Evolutionary conservation across 2,329 filamentous ascomycete genomes (phyloP).

Genomic region (Hypoxylon sp.): DNA sequence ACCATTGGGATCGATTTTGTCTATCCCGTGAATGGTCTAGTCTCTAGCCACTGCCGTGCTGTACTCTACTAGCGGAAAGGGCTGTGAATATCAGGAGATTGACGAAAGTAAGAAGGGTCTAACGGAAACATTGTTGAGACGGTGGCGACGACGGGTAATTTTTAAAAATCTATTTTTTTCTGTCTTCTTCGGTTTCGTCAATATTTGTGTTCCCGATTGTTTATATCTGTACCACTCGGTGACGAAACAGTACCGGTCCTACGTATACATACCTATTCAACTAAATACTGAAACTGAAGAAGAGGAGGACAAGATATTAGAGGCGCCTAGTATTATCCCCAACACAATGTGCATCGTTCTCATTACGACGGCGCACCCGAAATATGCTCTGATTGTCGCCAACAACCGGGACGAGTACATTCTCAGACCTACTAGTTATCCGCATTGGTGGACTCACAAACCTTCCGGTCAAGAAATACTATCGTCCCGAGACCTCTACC

Average conservation of each 20-base stretch:
- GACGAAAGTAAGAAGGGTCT: slow-evolving; percentile 17
- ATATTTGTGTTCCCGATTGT: slow-evolving; percentile 35
- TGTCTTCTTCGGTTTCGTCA: slow-evolving; percentile 22
- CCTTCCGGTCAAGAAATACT: slow-evolving; percentile 64
- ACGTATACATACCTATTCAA: slow-evolving; percentile 15
- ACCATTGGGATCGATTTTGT: slow-evolving; percentile 39
- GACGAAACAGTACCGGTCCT: slow-evolving; percentile 3
- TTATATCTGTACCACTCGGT: slow-evolving; percentile 15
- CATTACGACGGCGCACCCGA: slow-evolving; percentile 80
- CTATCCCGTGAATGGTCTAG: slow-evolving; percentile 30
- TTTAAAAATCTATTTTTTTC: slow-evolving; percentile 11
- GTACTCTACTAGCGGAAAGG: slow-evolving; percentile 18
- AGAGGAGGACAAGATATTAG: neutral
- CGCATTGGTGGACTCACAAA: slow-evolving; percentile 73
- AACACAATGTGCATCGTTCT: slow-evolving; percentile 81
- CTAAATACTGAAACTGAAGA: slow-evolving; percentile 12
- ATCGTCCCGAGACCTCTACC: slow-evolving; percentile 73
- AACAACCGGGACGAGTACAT: slow-evolving; percentile 85
- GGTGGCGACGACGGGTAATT: slow-evolving; percentile 38
- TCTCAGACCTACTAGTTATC: slow-evolving; percentile 73
- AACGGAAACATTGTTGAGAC: slow-evolving; percentile 27
- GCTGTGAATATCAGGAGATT: slow-evolving; percentile 38
- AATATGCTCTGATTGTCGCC: slow-evolving; percentile 80
- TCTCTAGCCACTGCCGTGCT: slow-evolving; percentile 19
- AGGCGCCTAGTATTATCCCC: neutral